Evolutionary conservation across 805 yeast genomes (phyloP).

Genomic region (Lipomyces anomalus): DNA sequence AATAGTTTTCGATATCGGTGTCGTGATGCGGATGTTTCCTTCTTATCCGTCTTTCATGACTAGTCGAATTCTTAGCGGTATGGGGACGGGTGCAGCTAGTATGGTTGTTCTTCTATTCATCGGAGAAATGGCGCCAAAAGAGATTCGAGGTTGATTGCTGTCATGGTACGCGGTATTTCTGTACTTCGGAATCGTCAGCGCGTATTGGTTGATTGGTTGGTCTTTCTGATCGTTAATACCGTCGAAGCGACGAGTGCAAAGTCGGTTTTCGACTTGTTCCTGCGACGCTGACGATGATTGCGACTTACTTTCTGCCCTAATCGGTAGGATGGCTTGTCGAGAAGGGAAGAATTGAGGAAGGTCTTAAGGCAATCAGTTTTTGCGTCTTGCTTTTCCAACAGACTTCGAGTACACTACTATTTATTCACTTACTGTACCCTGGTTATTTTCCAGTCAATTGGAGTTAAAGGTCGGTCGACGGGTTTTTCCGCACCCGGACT

Average conservation of each 20-base stretch:
- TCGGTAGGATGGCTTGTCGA: background rate
- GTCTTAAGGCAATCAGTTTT: background rate
- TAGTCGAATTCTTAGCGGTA: conserved; percentile 61
- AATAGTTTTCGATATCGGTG: conserved; percentile 27
- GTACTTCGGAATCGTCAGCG: background rate
- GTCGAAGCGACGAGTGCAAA: too few relatives aligned
- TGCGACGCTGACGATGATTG: background rate
- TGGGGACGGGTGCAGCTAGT: conserved; percentile 65
- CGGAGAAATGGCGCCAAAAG: conserved; percentile 42
- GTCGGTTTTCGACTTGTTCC: background rate
- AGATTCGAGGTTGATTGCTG: conserved; percentile 26
- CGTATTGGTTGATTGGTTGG: background rate
- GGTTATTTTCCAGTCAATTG: background rate
- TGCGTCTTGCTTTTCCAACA: background rate
- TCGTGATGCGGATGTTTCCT: conserved; percentile 21
- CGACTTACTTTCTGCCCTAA: background rate
- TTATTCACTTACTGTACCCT: background rate
- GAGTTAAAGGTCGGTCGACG: background rate
- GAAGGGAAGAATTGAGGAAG: background rate
- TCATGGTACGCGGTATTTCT: background rate
- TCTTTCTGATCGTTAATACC: conserved; percentile 4
- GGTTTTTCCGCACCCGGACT: background rate
- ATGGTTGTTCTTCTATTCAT: conserved; percentile 57
- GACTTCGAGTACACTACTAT: background rate
- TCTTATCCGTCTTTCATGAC: conserved; percentile 14